Evolutionary conservation across 2,329 filamentous ascomycete species (phyloP), one percentile per base, ranked within the genome.

Genomic region (Aspergillus chevalieri): DNA sequence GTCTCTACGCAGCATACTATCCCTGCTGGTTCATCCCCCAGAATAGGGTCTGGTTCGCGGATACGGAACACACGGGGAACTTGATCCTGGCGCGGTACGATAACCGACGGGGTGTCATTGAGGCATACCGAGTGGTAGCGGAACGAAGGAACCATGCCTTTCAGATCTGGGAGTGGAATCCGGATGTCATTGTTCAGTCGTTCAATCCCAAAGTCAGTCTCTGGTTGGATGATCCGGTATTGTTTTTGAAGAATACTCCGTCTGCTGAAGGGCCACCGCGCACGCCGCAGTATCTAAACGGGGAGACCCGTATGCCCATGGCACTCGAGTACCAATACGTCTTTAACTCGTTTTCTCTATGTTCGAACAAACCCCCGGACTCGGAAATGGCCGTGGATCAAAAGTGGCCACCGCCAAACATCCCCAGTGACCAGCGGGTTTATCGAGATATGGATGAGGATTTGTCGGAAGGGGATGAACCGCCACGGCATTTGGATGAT

Each of bases 21-120:
- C 85, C 86, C 0, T 82, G 85, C 59, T 96, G 91, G 91, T 95
- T 95, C 61, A 75, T 96, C 1, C 78, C 87, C 0, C 82, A 80
- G 46, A 77, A 87, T 64, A 91, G 87, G 67, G 75, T 96, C 55
- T 96, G 91, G 91, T 92, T 95, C 62, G 81, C 83, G 51, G 89
- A 95, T 66, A 78, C 76, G 2, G 79, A 84, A 26, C 77, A 89
- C 44, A 84, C 80, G 1, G 91, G 91, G 0, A 86, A 86, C 63
- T 68, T 95, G 39, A 77, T 95, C 22, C 63, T 95, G 36, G 78
- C 80, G n/a, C 83, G 87, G 10, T 96, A 90, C 62, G 83, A 95
- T 63, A 79, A 83, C 43, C 72, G 80, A 3, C 77, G 81, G 41
- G 86, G 85, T 14, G 84, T 83, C 58, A 95, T 96, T 49, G 87